Evolutionary conservation across 345 rosid species (phyloP).

Genomic region (Lagerstroemia speciosa): DNA sequence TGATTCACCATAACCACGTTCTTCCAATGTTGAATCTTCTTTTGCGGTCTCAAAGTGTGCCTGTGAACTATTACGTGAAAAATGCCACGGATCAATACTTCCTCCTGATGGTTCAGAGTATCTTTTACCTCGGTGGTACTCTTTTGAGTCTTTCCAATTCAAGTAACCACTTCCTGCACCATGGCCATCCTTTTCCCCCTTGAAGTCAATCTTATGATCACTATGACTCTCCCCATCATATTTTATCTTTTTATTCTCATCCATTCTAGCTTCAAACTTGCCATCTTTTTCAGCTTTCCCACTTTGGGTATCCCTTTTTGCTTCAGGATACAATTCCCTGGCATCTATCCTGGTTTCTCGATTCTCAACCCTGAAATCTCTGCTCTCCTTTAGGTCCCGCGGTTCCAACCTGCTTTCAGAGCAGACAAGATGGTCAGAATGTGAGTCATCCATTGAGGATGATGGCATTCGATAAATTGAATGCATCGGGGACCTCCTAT

Average conservation of each 20-base stretch:
- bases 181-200: slow-evolving; percentile 60
- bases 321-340: slow-evolving; percentile 48
- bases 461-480: slow-evolving; percentile 44
- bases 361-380: slow-evolving; percentile 44
- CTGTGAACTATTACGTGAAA: slow-evolving; percentile 43
- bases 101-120: slow-evolving; percentile 47
- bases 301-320: slow-evolving; percentile 67
- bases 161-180: slow-evolving; percentile 32
- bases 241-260: slow-evolving; percentile 60
- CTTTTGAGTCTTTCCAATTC: slow-evolving; percentile 86
- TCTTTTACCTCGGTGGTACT: slow-evolving; percentile 71
- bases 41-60: slow-evolving; percentile 46
- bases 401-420: slow-evolving; percentile 47
- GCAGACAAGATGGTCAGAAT: slow-evolving; percentile 36
- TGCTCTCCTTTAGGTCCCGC: slow-evolving; percentile 54
- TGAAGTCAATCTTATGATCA: slow-evolving; percentile 50
- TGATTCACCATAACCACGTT: slow-evolving; percentile 43
- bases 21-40: slow-evolving; percentile 48
- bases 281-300: slow-evolving; percentile 59
- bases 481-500: slow-evolving; percentile 78
- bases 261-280: slow-evolving; percentile 53
- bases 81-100: slow-evolving; percentile 58
- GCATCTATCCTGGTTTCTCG: slow-evolving; percentile 54
- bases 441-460: slow-evolving; percentile 42
- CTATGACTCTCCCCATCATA: slow-evolving; percentile 43